A percentile compares a stretch with the other conserved stretches of the same genome.
These are phyloP conservation scores for Diversispora eburnea DNA, from an alignment of 192 early-diverging fungal genomes.

Conservation along the genomic window DNA sequence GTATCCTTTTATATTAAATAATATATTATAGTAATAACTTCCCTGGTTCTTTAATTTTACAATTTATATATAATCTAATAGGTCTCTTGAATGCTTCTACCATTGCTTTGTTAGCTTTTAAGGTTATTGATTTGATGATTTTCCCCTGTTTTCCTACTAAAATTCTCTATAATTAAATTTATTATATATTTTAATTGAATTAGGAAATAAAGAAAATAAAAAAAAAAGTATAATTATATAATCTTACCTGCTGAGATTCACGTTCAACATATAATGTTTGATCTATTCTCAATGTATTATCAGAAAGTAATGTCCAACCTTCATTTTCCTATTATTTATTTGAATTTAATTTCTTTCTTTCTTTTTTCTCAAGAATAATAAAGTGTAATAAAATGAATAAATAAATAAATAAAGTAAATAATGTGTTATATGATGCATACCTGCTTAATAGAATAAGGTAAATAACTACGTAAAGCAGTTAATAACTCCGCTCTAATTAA, in stretches of 20 bases:
- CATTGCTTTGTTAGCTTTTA: conserved; percentile 37
- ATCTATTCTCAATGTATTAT: conserved; percentile 49
- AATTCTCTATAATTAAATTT: conserved; percentile 42
- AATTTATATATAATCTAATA: conserved; percentile 49
- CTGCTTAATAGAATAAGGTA: conserved; percentile 55
- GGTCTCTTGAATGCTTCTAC: conserved; percentile 39
- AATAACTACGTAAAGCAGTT: conserved; percentile 42
- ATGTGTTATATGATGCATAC: background rate
- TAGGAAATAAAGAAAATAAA: background rate
- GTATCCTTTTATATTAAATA: no score
- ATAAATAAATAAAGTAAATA: background rate
- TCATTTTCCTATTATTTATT: conserved; percentile 42
- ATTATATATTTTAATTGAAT: background rate
- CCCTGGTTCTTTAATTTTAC: conserved; percentile 39
- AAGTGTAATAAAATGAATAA: background rate
- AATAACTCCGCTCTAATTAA: conserved; percentile 58
- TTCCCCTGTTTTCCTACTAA: conserved; percentile 48
- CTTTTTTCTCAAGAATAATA: background rate
- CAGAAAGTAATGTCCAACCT: conserved; percentile 48
- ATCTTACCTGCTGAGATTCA: conserved; percentile 38
- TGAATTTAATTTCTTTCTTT: background rate
- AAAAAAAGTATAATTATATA: background rate
- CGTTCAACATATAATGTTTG: conserved; percentile 53
- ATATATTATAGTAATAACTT: background rate
- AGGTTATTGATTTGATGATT: conserved; percentile 42